phyloP scores from a whole-genome alignment of 2,329 filamentous ascomycete species.

The Colletotrichum gloeosporioides region DNA sequence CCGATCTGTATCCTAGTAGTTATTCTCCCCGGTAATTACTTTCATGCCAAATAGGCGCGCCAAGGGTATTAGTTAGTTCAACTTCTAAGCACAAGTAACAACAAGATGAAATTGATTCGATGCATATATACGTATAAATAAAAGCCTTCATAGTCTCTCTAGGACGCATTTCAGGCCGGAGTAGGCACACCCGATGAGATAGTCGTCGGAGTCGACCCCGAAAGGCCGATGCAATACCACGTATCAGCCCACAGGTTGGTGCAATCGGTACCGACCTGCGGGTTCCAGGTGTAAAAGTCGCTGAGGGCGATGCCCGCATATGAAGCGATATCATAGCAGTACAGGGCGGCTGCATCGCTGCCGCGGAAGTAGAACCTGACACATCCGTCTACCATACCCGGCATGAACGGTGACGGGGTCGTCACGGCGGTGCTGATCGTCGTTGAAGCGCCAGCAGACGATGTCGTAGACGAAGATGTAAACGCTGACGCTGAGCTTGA shows the following conservation, averaged over 20 bases:
- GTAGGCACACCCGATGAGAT: not conserved
- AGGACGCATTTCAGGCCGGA: not conserved
- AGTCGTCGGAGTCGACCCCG: not conserved
- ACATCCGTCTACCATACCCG: not conserved
- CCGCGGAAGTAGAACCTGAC: not conserved
- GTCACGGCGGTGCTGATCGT: not conserved
- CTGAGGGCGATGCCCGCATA: conserved; percentile 8
- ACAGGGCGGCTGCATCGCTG: not conserved
- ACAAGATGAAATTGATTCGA: not conserved
- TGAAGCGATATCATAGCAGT: not conserved
- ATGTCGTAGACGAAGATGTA: not conserved
- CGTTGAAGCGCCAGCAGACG: not conserved
- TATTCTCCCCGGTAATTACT: not conserved
- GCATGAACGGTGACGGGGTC: not conserved
- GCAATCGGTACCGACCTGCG: not conserved
- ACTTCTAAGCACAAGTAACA: not conserved
- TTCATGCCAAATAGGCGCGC: not conserved
- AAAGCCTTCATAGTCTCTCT: not conserved
- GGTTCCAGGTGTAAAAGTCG: conserved; percentile 12
- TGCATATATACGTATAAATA: not conserved
- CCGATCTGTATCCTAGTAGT: not conserved
- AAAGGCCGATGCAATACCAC: not conserved
- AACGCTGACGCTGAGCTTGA: not conserved
- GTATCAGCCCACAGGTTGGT: not conserved
- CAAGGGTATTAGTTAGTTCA: not conserved